Conservation (phyloP, 1,284 basidiomycete genomes). For the Leccinum subspadiceum region DNA sequence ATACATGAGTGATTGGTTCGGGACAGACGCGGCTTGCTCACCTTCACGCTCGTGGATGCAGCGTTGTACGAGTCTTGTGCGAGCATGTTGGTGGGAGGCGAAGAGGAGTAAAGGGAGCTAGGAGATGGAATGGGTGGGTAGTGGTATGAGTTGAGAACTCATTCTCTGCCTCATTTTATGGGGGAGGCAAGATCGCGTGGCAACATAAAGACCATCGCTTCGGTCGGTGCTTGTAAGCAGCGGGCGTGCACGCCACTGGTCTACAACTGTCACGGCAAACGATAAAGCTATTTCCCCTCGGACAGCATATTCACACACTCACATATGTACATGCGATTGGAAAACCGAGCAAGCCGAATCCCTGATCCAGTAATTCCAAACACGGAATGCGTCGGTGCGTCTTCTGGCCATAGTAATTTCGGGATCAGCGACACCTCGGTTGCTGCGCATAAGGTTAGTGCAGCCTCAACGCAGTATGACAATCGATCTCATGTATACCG, state of each 20-base stretch:
- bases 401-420: neutral
- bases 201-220: neutral
- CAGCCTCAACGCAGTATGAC: neutral
- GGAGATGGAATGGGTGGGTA: neutral
- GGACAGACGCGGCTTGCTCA: neutral
- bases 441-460: neutral
- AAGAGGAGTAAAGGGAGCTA: neutral
- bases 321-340: neutral
- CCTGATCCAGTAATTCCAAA: slow-evolving; percentile 14
- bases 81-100: slow-evolving; percentile 19
- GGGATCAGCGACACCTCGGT: neutral
- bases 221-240: slow-evolving; percentile 2
- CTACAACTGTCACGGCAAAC: neutral
- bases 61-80: slow-evolving; percentile 26
- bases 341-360: neutral
- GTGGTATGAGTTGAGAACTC: neutral
- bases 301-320: slow-evolving; percentile 5
- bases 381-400: neutral
- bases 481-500: slow-evolving; percentile 11
- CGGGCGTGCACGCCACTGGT: slow-evolving; percentile 2
- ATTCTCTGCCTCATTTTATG: slow-evolving; percentile 15
- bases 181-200: neutral
- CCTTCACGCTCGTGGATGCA: slow-evolving; percentile 30
- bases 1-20: slow-evolving; percentile 4
- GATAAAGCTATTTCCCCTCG: neutral